Evolutionary conservation across 305 asterid genomes (phyloP).

Genomic region (Fraxinus angustifolia): DNA sequence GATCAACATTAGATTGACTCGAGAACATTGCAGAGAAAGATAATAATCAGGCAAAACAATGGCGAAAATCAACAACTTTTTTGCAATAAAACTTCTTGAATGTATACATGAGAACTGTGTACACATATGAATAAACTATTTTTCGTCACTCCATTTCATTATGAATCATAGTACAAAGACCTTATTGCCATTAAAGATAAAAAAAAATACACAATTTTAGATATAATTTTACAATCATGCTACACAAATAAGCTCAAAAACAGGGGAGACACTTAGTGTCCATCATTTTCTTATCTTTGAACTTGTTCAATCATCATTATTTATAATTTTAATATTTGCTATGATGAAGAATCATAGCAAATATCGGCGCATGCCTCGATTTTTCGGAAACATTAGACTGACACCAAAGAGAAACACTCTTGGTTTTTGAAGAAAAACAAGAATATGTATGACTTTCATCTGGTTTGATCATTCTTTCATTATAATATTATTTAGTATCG

Average conservation of each 20-base stretch:
- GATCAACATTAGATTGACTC: constrained; percentile 41
- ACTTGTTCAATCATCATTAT: too few relatives aligned
- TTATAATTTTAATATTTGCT: too few relatives aligned
- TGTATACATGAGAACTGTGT: background rate
- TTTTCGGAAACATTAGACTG: background rate
- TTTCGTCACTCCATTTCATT: background rate
- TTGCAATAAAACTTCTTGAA: background rate
- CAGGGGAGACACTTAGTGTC: too few relatives aligned
- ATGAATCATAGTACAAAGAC: background rate
- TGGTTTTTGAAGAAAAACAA: background rate
- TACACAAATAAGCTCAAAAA: too few relatives aligned
- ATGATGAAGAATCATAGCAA: constrained; percentile 18
- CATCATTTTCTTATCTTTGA: too few relatives aligned
- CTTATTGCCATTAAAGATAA: background rate
- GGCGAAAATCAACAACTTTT: background rate
- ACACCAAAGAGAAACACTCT: background rate
- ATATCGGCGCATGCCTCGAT: background rate
- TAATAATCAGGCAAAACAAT: constrained; percentile 14
- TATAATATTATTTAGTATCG: background rate
- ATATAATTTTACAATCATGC: background rate
- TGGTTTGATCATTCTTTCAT: too few relatives aligned
- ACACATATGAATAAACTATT: background rate
- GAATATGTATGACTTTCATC: background rate
- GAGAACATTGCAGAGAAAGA: constrained; percentile 89
- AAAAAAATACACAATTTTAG: background rate